Evolutionary conservation across 257 asterid species (phyloP).

Genomic region (Cruciata laevipes): DNA sequence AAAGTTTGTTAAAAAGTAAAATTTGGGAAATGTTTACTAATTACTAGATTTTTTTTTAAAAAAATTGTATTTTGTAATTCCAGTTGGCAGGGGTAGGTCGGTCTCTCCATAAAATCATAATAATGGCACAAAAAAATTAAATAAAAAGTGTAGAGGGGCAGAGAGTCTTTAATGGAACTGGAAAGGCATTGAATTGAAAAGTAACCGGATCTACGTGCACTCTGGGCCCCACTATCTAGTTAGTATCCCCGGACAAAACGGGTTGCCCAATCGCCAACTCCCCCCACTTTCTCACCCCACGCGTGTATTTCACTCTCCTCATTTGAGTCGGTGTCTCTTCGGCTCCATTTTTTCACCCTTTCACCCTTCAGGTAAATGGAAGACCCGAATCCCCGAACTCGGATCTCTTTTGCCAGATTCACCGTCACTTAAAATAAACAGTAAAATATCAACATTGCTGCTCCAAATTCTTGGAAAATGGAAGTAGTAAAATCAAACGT

Average conservation of each 20-base stretch:
- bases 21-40: too few species aligned
- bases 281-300: slow-evolving; percentile 27
- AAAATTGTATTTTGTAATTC: background rate
- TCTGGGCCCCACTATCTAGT: background rate
- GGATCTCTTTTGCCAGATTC: slow-evolving; percentile 2
- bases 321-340: too few species aligned
- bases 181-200: slow-evolving; percentile 3
- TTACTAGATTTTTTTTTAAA: too few species aligned
- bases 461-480: background rate
- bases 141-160: background rate
- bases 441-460: background rate
- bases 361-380: background rate
- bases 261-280: background rate
- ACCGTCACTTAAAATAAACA: slow-evolving; percentile 6
- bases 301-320: background rate
- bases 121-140: too few species aligned
- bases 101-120: background rate
- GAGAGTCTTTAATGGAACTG: slow-evolving; percentile 2
- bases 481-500: background rate
- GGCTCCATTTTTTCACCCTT: too few species aligned
- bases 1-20: too few species aligned
- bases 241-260: slow-evolving; percentile 47
- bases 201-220: background rate
- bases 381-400: background rate
- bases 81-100: background rate